Evolutionary conservation across 176 grass and related monocot species (phyloP), one percentile per base, ranked within the genome.

Genomic region (Eremochloa ophiuroides): DNA sequence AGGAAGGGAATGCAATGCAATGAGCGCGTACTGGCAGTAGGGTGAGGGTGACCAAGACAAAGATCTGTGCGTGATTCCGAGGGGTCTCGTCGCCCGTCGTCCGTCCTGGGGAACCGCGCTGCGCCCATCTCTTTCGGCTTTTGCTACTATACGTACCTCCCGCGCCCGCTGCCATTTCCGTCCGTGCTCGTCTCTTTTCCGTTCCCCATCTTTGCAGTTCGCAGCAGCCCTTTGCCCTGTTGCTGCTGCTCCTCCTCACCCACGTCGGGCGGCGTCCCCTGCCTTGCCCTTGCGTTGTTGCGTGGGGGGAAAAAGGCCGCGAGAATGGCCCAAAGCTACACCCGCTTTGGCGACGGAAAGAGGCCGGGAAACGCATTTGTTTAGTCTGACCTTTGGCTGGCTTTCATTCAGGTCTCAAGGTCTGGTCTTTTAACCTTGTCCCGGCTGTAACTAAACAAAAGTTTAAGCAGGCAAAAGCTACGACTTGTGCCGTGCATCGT

Each of bases 61-160:
- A 86, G 92, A 91, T 89, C 70, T 86, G 86, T 38, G 75, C 86
- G 76, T 70, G 85, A 91, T 94, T 69, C 85, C 67, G 51, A 46
- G 14, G 74, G 46, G 47, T 68, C 64, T 73, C 40, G 16, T 73
- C 43, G 7, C 18, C 5, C 41, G 8, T 10, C 47, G 18, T 17
- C 46, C 27, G n/a, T 25, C 84, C n/a, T 81, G 12, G 85, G 82
- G 81, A 88, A 79, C 81, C 88, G 79, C 69, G 91, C 82, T 29
- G 29, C 88, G 47, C 61, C 61, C 85, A 72, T 80, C 78, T 82
- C 20, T 53, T 82, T 79, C 50, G 82, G 58, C 66, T 75, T 93
- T 55, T 72, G 38, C 6, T 17, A 30, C 74, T 40, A n/a, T 61
- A 70, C 39, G 29, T 13, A 4, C 35, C 51, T 3, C 25, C 41